These are phyloP conservation scores for Chloridella minuta DNA, from an alignment of 352 stramenopile species.

Conservation along the genomic window DNA sequence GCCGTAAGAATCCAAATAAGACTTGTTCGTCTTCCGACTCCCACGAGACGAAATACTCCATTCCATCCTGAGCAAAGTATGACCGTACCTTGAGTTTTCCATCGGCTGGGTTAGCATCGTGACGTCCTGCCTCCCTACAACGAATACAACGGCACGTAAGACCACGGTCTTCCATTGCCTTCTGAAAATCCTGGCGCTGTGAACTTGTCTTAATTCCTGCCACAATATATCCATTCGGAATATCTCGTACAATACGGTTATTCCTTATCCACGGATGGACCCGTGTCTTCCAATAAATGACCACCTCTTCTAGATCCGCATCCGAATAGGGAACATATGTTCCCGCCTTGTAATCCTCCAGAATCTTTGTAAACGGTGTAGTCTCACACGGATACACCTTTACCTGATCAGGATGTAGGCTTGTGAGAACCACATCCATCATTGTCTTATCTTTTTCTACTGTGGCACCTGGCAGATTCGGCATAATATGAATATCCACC, in stretches of 20 bases:
- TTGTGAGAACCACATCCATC: conserved; percentile 49
- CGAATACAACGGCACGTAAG: conserved; percentile 47
- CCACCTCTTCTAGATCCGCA: conserved; percentile 39
- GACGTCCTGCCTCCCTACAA: conserved; percentile 33
- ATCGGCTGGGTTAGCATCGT: too few relatives aligned
- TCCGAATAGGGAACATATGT: conserved; percentile 50
- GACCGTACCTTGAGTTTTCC: conserved; percentile 30
- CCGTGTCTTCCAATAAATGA: conserved; percentile 47
- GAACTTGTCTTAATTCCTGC: conserved; percentile 56
- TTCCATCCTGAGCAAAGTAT: conserved; percentile 43
- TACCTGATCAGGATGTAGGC: conserved; percentile 62
- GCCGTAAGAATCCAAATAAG: conserved; percentile 50
- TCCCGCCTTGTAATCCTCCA: conserved; percentile 36
- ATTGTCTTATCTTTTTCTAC: conserved; percentile 41
- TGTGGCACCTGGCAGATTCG: conserved; percentile 44
- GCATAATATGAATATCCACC: conserved; percentile 57
- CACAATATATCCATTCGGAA: conserved; percentile 59
- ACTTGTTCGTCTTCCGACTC: conserved; percentile 45
- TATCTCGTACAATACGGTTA: conserved; percentile 60
- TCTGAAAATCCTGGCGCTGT: conserved; percentile 45
- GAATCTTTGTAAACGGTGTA: conserved; percentile 23
- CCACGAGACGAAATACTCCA: conserved; percentile 59
- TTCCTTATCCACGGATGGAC: conserved; percentile 66
- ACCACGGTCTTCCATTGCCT: conserved; percentile 34
- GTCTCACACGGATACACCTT: conserved; percentile 67